Evolutionary conservation across 495 filamentous ascomycete genomes (phyloP).

Genomic region (Penicillium verhagenii): DNA sequence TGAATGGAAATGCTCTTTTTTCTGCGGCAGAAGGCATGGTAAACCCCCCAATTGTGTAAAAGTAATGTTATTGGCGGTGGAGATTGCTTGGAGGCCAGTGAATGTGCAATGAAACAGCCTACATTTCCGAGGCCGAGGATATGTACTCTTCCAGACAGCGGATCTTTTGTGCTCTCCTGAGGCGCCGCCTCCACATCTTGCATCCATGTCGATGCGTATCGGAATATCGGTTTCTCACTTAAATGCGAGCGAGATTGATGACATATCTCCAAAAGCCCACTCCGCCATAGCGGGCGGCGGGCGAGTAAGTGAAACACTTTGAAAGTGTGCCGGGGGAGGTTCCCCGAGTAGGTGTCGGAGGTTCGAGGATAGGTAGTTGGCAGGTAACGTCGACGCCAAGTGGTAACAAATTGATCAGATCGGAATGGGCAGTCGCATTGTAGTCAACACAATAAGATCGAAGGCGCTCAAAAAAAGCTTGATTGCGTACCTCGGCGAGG

Average conservation of each 20-base stretch:
- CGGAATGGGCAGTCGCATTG: not conserved
- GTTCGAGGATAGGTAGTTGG: not conserved
- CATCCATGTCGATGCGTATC: slow-evolving; percentile 33
- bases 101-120: slow-evolving; percentile 60
- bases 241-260: slow-evolving; percentile 4
- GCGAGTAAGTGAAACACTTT: slow-evolving; percentile 39
- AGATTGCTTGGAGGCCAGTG: slow-evolving; percentile 52
- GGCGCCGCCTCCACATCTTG: slow-evolving; percentile 30
- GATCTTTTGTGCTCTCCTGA: slow-evolving; percentile 16
- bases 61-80: slow-evolving; percentile 61
- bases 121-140: slow-evolving; percentile 59
- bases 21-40: slow-evolving; percentile 23
- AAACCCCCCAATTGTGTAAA: slow-evolving; percentile 41
- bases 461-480: not conserved
- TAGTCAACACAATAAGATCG: not conserved
- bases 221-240: slow-evolving; percentile 1
- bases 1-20: slow-evolving; percentile 33
- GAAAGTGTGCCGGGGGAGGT: slow-evolving; percentile 14
- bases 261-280: slow-evolving; percentile 22
- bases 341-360: slow-evolving; percentile 5
- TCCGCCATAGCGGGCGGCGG: slow-evolving; percentile 41
- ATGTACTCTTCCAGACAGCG: slow-evolving; percentile 52
- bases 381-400: not conserved
- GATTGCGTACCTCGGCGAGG: not conserved
- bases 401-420: not conserved